phyloP scores from a whole-genome alignment of 306 rosid genomes.

The Cucurbita pepo region DNA sequence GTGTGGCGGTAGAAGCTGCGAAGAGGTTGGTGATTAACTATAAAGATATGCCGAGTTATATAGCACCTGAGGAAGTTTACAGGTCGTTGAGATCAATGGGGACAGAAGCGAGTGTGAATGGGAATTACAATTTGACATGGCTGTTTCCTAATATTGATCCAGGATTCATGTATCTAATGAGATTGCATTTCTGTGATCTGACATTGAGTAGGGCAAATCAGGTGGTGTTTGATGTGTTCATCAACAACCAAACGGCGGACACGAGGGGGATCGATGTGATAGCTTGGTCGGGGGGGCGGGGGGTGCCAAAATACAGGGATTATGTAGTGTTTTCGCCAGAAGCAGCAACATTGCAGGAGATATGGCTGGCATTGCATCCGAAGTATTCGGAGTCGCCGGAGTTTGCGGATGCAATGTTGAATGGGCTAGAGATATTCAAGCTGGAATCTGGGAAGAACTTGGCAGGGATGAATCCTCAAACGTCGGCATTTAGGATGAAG shows the following conservation, averaged over 20 bases:
- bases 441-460: constrained; percentile 15
- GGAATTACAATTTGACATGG: constrained; percentile 27
- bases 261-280: constrained; percentile 14
- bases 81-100: constrained; percentile 32
- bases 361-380: constrained; percentile 30
- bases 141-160: constrained; percentile 28
- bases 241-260: constrained; percentile 30
- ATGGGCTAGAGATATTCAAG: constrained; percentile 33
- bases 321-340: constrained; percentile 3
- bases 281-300: constrained; percentile 20
- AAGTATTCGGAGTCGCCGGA: constrained; percentile 3
- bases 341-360: constrained; percentile 9
- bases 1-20: constrained; percentile 9
- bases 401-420: constrained; percentile 20
- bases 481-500: constrained; percentile 19
- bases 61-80: constrained; percentile 25
- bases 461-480: constrained; percentile 29
- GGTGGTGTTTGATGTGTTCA: constrained; percentile 18
- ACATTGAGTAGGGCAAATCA: constrained; percentile 15
- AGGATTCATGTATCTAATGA: constrained; percentile 30
- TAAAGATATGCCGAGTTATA: constrained; percentile 9
- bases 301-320: constrained; percentile 19
- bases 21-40: constrained; percentile 10
- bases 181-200: constrained; percentile 34
- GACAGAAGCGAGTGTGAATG: constrained; percentile 2